These are phyloP conservation scores for Naganishia onofrii DNA, from an alignment of 768 basidiomycete species.

Conservation along the genomic window DNA sequence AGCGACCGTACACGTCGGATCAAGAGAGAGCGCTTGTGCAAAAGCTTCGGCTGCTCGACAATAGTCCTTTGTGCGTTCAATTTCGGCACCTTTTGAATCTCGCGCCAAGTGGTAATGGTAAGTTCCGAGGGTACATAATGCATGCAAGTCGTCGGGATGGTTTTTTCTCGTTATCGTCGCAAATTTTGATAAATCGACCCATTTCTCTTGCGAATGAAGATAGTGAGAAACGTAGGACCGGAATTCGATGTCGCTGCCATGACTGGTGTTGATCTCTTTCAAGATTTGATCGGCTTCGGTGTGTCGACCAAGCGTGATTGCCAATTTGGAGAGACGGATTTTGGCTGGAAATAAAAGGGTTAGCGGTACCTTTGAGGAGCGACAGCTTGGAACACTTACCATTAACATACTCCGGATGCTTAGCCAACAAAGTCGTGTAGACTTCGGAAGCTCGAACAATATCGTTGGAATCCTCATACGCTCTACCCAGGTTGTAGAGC, in stretches of 20 bases:
- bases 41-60: constrained; percentile 83
- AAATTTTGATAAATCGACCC: constrained; percentile 26
- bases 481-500: constrained; percentile 85
- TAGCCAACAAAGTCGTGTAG: constrained; percentile 77
- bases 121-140: constrained; percentile 83
- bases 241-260: constrained; percentile 56
- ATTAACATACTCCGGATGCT: constrained; percentile 94
- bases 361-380: neutral
- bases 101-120: constrained; percentile 80
- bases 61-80: constrained; percentile 73
- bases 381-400: constrained; percentile 59
- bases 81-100: constrained; percentile 65
- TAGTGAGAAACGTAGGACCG: constrained; percentile 84
- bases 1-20: constrained; percentile 82
- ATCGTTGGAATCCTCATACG: constrained; percentile 82
- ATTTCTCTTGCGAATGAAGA: constrained; percentile 70
- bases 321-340: constrained; percentile 81
- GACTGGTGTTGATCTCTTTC: constrained; percentile 76
- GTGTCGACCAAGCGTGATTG: constrained; percentile 65
- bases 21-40: constrained; percentile 80
- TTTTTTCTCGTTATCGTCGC: constrained; percentile 21
- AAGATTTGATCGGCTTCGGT: constrained; percentile 82
- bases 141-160: constrained; percentile 69
- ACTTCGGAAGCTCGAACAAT: constrained; percentile 72
- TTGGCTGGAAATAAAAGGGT: constrained; percentile 64